A percentile compares a stretch with the other conserved stretches of the same genome.
phyloP scores from a whole-genome alignment of 768 basidiomycete genomes.

The Cyathus striatus region DNA sequence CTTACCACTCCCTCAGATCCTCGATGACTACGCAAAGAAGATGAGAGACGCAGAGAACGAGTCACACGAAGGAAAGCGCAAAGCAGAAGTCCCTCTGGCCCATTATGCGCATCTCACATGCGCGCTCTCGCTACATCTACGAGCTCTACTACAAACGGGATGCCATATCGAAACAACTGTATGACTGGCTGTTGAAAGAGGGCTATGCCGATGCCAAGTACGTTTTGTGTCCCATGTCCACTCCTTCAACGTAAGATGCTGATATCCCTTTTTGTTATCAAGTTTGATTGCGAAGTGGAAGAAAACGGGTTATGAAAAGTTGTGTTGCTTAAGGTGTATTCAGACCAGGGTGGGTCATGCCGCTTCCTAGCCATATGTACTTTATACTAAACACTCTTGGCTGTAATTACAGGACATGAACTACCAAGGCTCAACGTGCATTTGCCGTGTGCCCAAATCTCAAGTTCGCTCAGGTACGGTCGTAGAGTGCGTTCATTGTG shows the following conservation, averaged over 20 bases:
- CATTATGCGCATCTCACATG: constrained; percentile 97
- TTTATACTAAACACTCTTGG: too few species aligned
- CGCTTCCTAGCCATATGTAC: background rate
- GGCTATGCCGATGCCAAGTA: constrained; percentile 96
- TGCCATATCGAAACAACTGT: constrained; percentile 86
- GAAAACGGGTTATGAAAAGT: constrained; percentile 96
- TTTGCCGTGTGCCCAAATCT: constrained; percentile 95
- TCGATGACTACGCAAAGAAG: constrained; percentile 98
- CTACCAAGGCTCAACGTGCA: constrained; percentile 96
- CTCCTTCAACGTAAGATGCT: too few species aligned
- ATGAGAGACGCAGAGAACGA: constrained; percentile 99
- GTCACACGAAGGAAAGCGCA: constrained; percentile 96
- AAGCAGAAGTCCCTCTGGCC: constrained; percentile 92
- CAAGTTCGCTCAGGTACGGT: constrained; percentile 86
- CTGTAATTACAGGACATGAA: constrained; percentile 83
- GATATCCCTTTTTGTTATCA: constrained; percentile 4
- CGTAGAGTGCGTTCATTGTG: constrained; percentile 96
- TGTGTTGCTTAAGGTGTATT: constrained; percentile 95
- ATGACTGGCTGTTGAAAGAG: constrained; percentile 97
- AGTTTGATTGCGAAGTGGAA: constrained; percentile 99
- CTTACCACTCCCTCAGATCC: constrained; percentile 48
- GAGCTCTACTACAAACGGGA: constrained; percentile 99
- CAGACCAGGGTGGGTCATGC: constrained; percentile 69
- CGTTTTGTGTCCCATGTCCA: constrained; percentile 23
- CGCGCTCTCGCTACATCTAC: constrained; percentile 94